phyloP scores from a whole-genome alignment of 2,329 filamentous ascomycete genomes.

The Aureobasidium sp. region DNA sequence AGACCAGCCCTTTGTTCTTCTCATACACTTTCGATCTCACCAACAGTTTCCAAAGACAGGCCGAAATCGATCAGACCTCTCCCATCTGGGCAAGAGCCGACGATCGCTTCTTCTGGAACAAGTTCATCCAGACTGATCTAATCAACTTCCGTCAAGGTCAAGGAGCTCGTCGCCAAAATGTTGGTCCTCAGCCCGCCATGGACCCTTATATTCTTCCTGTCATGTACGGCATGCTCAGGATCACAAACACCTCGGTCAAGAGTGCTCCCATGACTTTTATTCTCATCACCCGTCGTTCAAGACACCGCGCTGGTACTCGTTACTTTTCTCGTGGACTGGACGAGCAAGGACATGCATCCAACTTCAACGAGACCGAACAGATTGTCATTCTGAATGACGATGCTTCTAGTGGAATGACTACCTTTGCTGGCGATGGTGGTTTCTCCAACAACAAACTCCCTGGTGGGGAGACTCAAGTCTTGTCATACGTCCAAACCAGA shows the following conservation, averaged over 20 bases:
- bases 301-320: constrained; percentile 81
- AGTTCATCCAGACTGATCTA: constrained; percentile 81
- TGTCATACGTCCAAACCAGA: constrained; percentile 93
- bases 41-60: constrained; percentile 92
- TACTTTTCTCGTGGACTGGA: constrained; percentile 95
- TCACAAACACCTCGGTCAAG: constrained; percentile 80
- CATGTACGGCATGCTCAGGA: constrained; percentile 93
- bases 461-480: constrained; percentile 73
- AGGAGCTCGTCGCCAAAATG: constrained; percentile 52
- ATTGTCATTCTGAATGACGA: constrained; percentile 81
- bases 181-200: constrained; percentile 63
- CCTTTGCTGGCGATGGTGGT: constrained; percentile 69
- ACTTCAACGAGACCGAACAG: constrained; percentile 98
- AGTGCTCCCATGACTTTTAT: constrained; percentile 75
- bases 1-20: constrained; percentile 88
- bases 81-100: constrained; percentile 90
- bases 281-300: constrained; percentile 81
- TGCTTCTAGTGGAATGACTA: constrained; percentile 62
- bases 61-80: constrained; percentile 50
- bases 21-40: constrained; percentile 96
- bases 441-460: constrained; percentile 64
- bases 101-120: constrained; percentile 98
- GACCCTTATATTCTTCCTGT: constrained; percentile 93
- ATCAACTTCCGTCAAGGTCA: constrained; percentile 74
- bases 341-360: constrained; percentile 89